Conservation (phyloP, 75 land plant genomes). For the Pinus albicaulis region DNA sequence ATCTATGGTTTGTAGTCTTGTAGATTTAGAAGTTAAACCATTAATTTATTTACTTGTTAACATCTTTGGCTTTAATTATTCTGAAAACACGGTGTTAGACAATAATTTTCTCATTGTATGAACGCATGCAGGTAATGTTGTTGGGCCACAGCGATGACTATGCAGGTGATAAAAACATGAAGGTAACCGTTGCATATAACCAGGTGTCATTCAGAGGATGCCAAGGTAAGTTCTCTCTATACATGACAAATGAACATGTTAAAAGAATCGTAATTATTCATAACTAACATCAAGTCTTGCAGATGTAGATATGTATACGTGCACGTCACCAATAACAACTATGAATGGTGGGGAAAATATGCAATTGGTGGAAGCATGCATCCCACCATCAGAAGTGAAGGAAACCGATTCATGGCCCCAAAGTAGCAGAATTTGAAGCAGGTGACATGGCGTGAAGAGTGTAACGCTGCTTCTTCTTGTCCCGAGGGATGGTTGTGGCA, state of each 20-base stretch:
- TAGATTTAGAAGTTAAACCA: no score
- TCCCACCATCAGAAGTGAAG: conserved; percentile 73
- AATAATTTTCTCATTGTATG: neutral
- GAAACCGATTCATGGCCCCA: conserved; percentile 59
- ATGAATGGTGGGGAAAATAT: conserved; percentile 60
- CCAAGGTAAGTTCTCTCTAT: conserved; percentile 43
- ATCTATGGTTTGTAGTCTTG: no score
- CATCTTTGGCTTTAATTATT: no score
- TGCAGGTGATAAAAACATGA: conserved; percentile 53
- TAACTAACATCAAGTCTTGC: no score
- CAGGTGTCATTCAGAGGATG: conserved; percentile 58
- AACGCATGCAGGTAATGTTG: conserved; percentile 44
- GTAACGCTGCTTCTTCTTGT: conserved; percentile 15
- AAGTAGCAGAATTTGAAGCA: conserved; percentile 8
- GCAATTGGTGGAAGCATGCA: conserved; percentile 70
- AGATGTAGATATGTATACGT: conserved; percentile 60
- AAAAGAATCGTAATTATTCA: no score
- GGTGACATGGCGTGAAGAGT: conserved; percentile 41
- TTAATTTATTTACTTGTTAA: no score
- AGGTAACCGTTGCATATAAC: conserved; percentile 58
- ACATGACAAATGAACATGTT: no score
- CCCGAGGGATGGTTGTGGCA: conserved; percentile 51
- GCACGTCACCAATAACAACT: conserved; percentile 66
- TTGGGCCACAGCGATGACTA: conserved; percentile 57
- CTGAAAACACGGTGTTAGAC: no score